Conservation (phyloP, 352 stramenopile species). For the Phytophthora cryptogea region DNA sequence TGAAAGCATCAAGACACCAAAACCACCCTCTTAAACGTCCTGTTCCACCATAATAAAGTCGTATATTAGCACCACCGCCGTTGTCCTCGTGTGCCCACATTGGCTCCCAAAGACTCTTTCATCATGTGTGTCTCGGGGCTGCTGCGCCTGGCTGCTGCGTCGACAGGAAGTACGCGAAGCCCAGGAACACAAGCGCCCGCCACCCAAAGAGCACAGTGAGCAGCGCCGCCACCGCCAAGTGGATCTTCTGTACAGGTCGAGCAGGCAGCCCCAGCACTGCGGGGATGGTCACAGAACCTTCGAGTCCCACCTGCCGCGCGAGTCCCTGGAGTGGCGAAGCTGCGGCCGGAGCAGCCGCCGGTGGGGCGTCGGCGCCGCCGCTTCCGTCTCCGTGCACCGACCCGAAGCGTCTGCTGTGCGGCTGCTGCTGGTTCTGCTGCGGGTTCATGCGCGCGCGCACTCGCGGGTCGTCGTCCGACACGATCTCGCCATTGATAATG, state of each 20-base stretch:
- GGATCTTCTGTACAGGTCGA: slow-evolving; percentile 69
- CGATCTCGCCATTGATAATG: slow-evolving; percentile 91
- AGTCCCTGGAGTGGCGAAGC: slow-evolving; percentile 54
- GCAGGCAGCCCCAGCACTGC: slow-evolving; percentile 58
- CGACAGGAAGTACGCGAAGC: slow-evolving; percentile 68
- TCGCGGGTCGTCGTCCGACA: slow-evolving; percentile 80
- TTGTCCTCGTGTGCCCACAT: slow-evolving; percentile 1
- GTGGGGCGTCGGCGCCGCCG: slow-evolving; percentile 9
- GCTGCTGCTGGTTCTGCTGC: slow-evolving; percentile 11
- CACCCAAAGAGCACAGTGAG: slow-evolving; percentile 69
- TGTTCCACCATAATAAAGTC: slow-evolving; percentile 22
- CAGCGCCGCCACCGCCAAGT: slow-evolving; percentile 60
- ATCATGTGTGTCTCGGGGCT: slow-evolving; percentile 23
- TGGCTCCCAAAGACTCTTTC: neutral
- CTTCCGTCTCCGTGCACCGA: slow-evolving; percentile 34
- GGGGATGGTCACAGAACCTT: slow-evolving; percentile 67
- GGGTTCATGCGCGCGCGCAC: slow-evolving; percentile 43
- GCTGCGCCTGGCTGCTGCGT: slow-evolving; percentile 42
- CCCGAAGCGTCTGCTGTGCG: slow-evolving; percentile 28
- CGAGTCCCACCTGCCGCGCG: slow-evolving; percentile 56
- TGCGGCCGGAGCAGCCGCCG: slow-evolving; percentile 9
- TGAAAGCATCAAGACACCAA: neutral
- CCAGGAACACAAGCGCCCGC: slow-evolving; percentile 73
- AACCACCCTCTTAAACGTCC: neutral
- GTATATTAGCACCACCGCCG: slow-evolving; percentile 26